phyloP scores from a whole-genome alignment of 345 rosid genomes.

The Boechera stricta region DNA sequence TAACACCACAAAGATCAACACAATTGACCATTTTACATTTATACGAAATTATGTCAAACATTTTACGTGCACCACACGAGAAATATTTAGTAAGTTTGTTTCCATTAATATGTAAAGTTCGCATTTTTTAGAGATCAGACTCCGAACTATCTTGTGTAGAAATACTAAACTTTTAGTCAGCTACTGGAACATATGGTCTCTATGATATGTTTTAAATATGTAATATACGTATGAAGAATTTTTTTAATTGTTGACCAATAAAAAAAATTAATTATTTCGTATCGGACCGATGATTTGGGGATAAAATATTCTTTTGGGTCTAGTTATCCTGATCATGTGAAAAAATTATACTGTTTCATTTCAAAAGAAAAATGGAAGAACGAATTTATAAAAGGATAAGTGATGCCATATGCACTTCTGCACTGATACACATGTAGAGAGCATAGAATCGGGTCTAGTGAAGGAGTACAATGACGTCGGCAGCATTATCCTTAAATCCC shows the following conservation, averaged over 20 bases:
- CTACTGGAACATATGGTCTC: no score
- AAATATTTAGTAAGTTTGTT: no score
- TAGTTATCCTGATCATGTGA: not conserved
- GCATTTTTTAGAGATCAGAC: no score
- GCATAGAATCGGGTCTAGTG: slow-evolving; percentile 26
- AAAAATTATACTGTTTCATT: slow-evolving; percentile 8
- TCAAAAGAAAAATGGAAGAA: not conserved
- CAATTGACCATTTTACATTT: not conserved
- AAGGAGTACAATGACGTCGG: slow-evolving; percentile 24
- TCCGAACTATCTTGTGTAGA: no score
- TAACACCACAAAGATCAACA: not conserved
- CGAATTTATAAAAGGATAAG: slow-evolving; percentile 8
- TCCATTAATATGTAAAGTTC: not conserved
- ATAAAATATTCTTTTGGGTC: not conserved
- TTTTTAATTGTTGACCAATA: not conserved
- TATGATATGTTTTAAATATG: no score
- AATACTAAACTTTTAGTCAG: no score
- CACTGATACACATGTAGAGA: slow-evolving; percentile 35
- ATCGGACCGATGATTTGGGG: not conserved
- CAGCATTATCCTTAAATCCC: slow-evolving; percentile 28
- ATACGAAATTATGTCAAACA: no score
- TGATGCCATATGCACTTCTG: slow-evolving; percentile 33
- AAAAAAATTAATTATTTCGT: not conserved
- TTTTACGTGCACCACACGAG: not conserved
- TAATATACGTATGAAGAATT: not conserved